Evolutionary conservation across 257 asterid genomes (phyloP), one percentile per base, ranked within the genome.

Genomic region (Gentiana straminea): DNA sequence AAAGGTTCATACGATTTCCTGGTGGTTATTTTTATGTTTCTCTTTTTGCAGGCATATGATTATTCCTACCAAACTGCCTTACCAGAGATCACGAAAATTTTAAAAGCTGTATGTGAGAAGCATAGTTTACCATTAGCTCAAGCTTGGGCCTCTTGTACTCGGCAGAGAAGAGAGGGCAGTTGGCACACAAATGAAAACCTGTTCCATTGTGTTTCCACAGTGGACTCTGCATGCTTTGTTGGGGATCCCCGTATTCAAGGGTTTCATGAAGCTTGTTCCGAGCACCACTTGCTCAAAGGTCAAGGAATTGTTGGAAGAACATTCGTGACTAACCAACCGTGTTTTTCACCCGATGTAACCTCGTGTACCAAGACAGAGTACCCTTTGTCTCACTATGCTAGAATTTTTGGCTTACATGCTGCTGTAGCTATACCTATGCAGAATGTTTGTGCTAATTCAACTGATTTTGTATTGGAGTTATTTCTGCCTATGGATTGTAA

Each of bases 321-420:
- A 3, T 87, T 91, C 54, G 58, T 58, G 35, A 82, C 94, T 2
- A 91, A 86, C 57, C 81, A 84, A 57, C 96, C 98, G 5, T 84
- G 95, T 56, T 91, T 86, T 78, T 82, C 79, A 0, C 67, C 79
- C 24, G 95, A 91, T 56, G 71, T 91, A n/a, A 79, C 92, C 13
- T 77, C 86, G 12, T 81, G 64, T 66, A 76, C 86, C 73, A 82
- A 81, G 80, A 57, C 84, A 0, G 95, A 86, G 33, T 91, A 91
- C 68, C 96, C 98, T 15, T 95, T 91, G 59, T 81, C 98, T 43
- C 98, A 91, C 78, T 80, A 91, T 8, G 96, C 96, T 5, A 78
- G 86, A 52, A 84, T 91, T 83, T 86, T 86, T 13, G 90, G 86
- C 13, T 59, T 91, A 49, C 78, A 74, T 66, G 95, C 94, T 33